These are phyloP conservation scores for Ceratocystis huliohia DNA, from an alignment of 2,329 filamentous ascomycete species.

Conservation along the genomic window DNA sequence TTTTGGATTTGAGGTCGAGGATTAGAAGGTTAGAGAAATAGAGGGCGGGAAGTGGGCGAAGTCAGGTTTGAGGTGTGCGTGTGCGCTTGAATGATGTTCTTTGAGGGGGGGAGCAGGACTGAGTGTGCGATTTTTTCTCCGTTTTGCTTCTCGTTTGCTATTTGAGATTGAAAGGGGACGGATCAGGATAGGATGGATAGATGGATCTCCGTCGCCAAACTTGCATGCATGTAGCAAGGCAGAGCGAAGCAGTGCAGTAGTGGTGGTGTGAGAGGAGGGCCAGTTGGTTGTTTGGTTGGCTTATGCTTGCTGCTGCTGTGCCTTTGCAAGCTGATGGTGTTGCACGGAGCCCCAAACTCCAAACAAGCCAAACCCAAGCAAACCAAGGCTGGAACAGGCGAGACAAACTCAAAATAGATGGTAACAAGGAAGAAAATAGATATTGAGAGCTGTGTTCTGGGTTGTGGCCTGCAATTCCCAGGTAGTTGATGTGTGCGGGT, in stretches of 20 bases:
- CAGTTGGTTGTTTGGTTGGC: background rate
- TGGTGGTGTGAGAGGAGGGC: no score
- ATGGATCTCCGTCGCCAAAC: no score
- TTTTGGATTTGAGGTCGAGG: background rate
- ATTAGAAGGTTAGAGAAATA: background rate
- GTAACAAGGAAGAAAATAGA: no score
- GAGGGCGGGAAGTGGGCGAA: conserved; percentile 1
- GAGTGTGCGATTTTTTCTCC: background rate
- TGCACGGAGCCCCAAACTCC: conserved; percentile 4
- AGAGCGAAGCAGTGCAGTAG: no score
- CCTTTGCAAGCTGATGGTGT: background rate
- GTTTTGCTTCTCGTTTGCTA: background rate
- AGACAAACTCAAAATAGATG: conserved; percentile 4
- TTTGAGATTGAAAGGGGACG: no score
- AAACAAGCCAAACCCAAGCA: conserved; percentile 12
- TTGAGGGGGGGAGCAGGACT: background rate
- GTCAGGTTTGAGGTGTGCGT: background rate
- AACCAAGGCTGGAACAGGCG: background rate
- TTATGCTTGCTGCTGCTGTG: background rate
- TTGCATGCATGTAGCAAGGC: background rate
- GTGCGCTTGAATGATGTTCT: background rate
- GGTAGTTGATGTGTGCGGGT: background rate
- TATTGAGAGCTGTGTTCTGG: background rate
- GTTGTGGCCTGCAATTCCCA: background rate
- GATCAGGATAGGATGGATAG: no score